These are phyloP conservation scores for Hypoxylon sp. DNA, from an alignment of 2,329 filamentous ascomycete species.

Conservation along the genomic window DNA sequence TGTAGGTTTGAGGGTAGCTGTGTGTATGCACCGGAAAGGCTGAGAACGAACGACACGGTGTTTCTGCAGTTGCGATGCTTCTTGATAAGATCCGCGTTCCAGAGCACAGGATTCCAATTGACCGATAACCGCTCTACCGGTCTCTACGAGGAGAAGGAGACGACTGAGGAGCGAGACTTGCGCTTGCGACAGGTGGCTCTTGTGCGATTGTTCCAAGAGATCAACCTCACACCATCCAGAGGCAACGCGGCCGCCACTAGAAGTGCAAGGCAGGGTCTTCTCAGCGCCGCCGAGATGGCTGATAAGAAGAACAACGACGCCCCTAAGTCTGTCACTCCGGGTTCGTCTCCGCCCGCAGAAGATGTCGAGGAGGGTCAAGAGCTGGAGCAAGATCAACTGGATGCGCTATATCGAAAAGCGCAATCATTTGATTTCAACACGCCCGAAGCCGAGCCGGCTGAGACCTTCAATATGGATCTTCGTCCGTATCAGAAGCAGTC, in stretches of 20 bases:
- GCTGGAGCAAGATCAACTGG: slow-evolving; percentile 93
- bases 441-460: slow-evolving; percentile 82
- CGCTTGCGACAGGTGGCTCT: slow-evolving; percentile 86
- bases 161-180: slow-evolving; percentile 82
- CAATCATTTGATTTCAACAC: slow-evolving; percentile 97
- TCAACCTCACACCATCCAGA: slow-evolving; percentile 79
- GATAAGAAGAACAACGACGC: slow-evolving; percentile 75
- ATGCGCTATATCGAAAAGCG: slow-evolving; percentile 92
- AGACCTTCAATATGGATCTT: slow-evolving; percentile 82
- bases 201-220: slow-evolving; percentile 88
- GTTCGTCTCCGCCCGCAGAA: slow-evolving; percentile 65
- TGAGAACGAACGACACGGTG: slow-evolving; percentile 93
- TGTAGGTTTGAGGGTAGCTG: slow-evolving; percentile 88
- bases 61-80: slow-evolving; percentile 87
- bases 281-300: slow-evolving; percentile 87
- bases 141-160: slow-evolving; percentile 86
- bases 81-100: slow-evolving; percentile 78
- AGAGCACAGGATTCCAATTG: slow-evolving; percentile 66
- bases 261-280: slow-evolving; percentile 81
- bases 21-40: slow-evolving; percentile 84
- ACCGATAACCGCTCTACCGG: slow-evolving; percentile 75
- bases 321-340: slow-evolving; percentile 49
- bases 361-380: slow-evolving; percentile 87
- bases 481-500: slow-evolving; percentile 96
- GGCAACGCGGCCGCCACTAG: slow-evolving; percentile 78